phyloP scores from a whole-genome alignment of 2,329 filamentous ascomycete genomes.

The Penicillium sp. region DNA sequence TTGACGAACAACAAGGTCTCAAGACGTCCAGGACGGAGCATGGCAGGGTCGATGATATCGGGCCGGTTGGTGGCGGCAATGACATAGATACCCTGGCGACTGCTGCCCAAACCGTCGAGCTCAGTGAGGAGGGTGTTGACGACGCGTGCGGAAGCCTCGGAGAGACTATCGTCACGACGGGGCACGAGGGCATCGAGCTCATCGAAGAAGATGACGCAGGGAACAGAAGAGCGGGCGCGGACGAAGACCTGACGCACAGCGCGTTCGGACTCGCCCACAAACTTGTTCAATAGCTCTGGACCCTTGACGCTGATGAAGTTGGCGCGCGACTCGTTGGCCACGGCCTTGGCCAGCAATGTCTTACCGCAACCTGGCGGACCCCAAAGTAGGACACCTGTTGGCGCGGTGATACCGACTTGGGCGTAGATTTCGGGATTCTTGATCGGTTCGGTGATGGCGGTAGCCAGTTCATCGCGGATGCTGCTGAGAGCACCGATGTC shows the following conservation, averaged over 20 bases:
- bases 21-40: constrained; percentile 84
- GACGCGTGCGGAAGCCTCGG: constrained; percentile 78
- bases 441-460: constrained; percentile 87
- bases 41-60: constrained; percentile 93
- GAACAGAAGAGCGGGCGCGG: constrained; percentile 76
- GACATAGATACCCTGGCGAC: constrained; percentile 80
- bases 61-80: constrained; percentile 93
- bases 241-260: constrained; percentile 88
- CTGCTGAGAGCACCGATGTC: constrained; percentile 79
- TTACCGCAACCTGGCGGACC: constrained; percentile 96
- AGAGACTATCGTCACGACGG: constrained; percentile 68
- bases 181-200: constrained; percentile 92
- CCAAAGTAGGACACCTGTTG: constrained; percentile 88
- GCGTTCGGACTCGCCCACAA: constrained; percentile 91
- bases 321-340: constrained; percentile 89
- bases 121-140: constrained; percentile 95
- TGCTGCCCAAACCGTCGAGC: constrained; percentile 72
- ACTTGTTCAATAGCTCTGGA: constrained; percentile 94
- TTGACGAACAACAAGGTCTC: constrained; percentile 88
- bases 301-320: constrained; percentile 99
- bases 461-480: constrained; percentile 75
- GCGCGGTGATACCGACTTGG: constrained; percentile 69
- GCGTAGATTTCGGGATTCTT: constrained; percentile 71
- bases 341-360: constrained; percentile 90
- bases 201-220: constrained; percentile 97